phyloP scores from a whole-genome alignment of 257 asterid genomes.

The Fraxinus anomala region DNA sequence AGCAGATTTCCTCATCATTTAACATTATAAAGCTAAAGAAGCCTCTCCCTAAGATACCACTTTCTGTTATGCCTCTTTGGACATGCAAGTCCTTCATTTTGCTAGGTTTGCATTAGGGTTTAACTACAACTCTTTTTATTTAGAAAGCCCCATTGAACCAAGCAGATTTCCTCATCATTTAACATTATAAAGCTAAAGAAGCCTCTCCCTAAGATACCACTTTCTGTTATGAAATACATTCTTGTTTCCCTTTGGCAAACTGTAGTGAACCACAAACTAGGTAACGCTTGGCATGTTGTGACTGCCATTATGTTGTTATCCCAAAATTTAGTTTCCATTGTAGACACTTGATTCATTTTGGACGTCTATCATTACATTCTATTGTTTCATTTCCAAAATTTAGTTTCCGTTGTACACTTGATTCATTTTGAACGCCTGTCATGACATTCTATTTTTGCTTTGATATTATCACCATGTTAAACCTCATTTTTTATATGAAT shows the following conservation, averaged over 20 bases:
- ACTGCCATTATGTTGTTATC: neutral
- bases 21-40: too few relatives aligned
- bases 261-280: neutral
- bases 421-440: neutral
- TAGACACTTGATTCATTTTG: neutral
- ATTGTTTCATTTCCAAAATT: neutral
- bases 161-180: too few relatives aligned
- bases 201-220: too few relatives aligned
- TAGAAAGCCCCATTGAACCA: too few relatives aligned
- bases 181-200: too few relatives aligned
- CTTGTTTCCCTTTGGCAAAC: neutral
- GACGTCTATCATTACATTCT: neutral
- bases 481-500: neutral
- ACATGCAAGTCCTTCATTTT: too few relatives aligned
- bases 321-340: neutral
- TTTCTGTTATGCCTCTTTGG: slow-evolving; percentile 6
- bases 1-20: too few relatives aligned
- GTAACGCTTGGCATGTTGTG: neutral
- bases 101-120: too few relatives aligned
- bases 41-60: too few relatives aligned
- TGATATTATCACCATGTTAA: neutral
- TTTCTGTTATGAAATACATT: neutral
- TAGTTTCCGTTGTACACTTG: neutral
- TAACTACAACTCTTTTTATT: too few relatives aligned
- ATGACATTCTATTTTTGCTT: neutral